Conservation (phyloP, 345 rosid species). For the Euphorbia pulcherrima region DNA sequence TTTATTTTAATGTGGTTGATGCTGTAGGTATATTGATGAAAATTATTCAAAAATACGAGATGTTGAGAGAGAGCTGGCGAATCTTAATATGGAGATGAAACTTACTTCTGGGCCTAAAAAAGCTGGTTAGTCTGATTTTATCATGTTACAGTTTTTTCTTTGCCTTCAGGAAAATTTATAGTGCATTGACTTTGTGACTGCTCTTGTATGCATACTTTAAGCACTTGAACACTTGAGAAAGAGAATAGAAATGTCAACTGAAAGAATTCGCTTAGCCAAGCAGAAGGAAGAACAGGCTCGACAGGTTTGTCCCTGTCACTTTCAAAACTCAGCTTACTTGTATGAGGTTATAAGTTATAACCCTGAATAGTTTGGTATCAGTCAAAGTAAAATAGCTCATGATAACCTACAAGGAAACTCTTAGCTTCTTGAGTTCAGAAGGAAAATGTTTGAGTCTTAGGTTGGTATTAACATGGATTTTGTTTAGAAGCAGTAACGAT, state of each 20-base stretch:
- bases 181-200: conserved; percentile 22
- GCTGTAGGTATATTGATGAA: conserved; percentile 73
- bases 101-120: conserved; percentile 96
- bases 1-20: neutral
- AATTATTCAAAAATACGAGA: conserved; percentile 76
- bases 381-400: neutral
- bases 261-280: conserved; percentile 65
- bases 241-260: conserved; percentile 75
- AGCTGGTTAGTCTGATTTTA: conserved; percentile 49
- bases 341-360: conserved; percentile 6
- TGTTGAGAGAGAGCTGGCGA: conserved; percentile 76
- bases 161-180: conserved; percentile 8
- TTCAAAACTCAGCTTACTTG: neutral
- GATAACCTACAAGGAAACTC: neutral
- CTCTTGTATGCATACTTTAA: conserved; percentile 29
- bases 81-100: conserved; percentile 83
- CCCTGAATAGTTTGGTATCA: neutral
- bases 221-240: conserved; percentile 85
- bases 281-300: conserved; percentile 72
- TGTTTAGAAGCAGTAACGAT: neutral
- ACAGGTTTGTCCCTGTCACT: conserved; percentile 49
- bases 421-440: neutral
- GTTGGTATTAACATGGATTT: neutral
- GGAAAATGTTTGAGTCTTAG: neutral
- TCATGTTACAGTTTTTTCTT: conserved; percentile 10